These are phyloP conservation scores for Magnolia sinica DNA, from an alignment of 164 flowering plant species.

Conservation along the genomic window DNA sequence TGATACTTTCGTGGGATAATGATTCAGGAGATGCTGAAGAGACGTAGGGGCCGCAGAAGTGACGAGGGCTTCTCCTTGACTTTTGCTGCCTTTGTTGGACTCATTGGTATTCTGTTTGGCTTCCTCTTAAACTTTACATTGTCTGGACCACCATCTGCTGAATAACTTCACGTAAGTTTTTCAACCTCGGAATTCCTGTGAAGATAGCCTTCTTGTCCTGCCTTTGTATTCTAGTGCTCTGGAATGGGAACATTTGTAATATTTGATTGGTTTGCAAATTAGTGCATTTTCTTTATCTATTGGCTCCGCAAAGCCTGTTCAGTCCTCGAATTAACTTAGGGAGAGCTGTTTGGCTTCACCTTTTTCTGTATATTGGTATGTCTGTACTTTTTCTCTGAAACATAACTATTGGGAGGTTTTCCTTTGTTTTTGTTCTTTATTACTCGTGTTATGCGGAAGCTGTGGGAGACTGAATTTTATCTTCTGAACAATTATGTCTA, in stretches of 20 bases:
- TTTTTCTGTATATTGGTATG: not conserved
- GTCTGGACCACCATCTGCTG: conserved; percentile 40
- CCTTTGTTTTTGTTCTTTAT: not conserved
- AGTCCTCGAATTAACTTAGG: not conserved
- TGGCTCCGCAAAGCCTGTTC: not conserved
- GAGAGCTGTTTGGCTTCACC: not conserved
- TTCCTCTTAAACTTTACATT: conserved; percentile 53
- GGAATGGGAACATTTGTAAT: conserved; percentile 8
- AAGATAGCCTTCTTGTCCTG: conserved; percentile 13
- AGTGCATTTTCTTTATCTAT: not conserved
- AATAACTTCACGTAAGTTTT: conserved; percentile 16
- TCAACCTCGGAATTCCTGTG: not conserved
- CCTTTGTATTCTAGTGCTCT: conserved; percentile 13
- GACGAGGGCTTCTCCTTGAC: conserved; percentile 57
- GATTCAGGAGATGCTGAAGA: conserved; percentile 51
- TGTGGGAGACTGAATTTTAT: too few relatives aligned
- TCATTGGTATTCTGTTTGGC: conserved; percentile 65
- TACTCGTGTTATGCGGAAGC: not conserved
- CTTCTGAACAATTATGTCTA: too few relatives aligned
- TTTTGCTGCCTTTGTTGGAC: conserved; percentile 59
- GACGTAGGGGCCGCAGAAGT: conserved; percentile 39
- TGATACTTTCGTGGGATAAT: not conserved
- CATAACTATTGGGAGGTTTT: not conserved
- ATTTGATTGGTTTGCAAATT: not conserved
- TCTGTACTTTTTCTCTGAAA: not conserved